Evolutionary conservation across 208 protist genomes (phyloP).

Genomic region (Trypanosoma avium): DNA sequence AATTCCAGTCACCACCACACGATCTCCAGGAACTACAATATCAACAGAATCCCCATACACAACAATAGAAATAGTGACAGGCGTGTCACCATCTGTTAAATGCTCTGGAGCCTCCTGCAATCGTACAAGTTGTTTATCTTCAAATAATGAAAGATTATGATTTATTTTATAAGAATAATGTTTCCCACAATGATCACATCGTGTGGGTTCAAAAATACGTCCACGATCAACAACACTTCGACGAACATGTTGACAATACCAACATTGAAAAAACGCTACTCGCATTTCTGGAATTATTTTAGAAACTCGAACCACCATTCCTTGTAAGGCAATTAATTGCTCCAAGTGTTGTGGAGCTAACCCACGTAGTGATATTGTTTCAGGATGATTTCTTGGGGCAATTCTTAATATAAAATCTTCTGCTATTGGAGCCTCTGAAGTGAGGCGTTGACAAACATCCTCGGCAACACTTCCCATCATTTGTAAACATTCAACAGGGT

Average conservation of each 20-base stretch:
- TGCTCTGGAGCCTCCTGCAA: slow-evolving; percentile 98
- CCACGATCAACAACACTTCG: slow-evolving; percentile 86
- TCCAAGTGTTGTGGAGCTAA: slow-evolving; percentile 81
- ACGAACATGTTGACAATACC: slow-evolving; percentile 86
- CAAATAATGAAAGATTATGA: slow-evolving; percentile 95
- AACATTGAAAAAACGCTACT: slow-evolving; percentile 96
- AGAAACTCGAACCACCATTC: slow-evolving; percentile 92
- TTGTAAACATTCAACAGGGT: slow-evolving; percentile 88
- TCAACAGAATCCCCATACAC: slow-evolving; percentile 97
- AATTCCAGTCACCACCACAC: slow-evolving; percentile 98
- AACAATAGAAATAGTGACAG: slow-evolving; percentile 96
- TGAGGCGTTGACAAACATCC: slow-evolving; percentile 57
- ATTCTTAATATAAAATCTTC: slow-evolving; percentile 68
- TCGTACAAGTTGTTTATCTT: slow-evolving; percentile 97
- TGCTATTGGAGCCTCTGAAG: slow-evolving; percentile 24
- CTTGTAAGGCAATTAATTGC: slow-evolving; percentile 81
- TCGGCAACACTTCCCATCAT: slow-evolving; percentile 84
- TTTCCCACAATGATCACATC: slow-evolving; percentile 91
- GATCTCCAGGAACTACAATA: slow-evolving; percentile 95
- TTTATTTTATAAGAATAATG: slow-evolving; percentile 89
- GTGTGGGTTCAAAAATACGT: slow-evolving; percentile 95
- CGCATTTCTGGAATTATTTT: slow-evolving; percentile 93
- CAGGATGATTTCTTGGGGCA: slow-evolving; percentile 62
- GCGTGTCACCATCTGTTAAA: slow-evolving; percentile 99
- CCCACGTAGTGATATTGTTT: slow-evolving; percentile 63